Evolutionary conservation across 1,284 basidiomycete species (phyloP).

Genomic region (Melampsora americana): DNA sequence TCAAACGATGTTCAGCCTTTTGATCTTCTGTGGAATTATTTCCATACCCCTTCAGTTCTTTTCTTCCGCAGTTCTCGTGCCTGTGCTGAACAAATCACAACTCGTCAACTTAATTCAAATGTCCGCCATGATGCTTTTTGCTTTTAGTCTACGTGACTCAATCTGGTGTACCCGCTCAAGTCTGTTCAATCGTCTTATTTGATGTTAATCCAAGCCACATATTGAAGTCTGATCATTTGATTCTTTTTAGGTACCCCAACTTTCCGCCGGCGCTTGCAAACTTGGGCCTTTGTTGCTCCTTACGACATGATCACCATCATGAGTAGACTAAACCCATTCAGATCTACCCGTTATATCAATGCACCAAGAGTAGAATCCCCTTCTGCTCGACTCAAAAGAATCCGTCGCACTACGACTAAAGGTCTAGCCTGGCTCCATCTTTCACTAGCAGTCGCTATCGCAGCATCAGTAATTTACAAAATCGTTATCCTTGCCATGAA

Average conservation of each 20-base stretch:
- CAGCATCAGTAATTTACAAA: neutral
- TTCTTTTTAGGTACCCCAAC: neutral
- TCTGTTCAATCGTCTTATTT: neutral
- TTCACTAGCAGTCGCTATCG: neutral
- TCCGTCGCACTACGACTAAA: neutral
- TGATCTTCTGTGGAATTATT: neutral
- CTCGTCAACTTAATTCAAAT: neutral
- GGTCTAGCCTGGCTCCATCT: neutral
- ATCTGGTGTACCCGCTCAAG: constrained; percentile 6
- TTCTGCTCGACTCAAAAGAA: neutral
- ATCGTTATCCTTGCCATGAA: neutral
- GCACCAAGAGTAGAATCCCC: neutral
- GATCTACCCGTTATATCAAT: neutral
- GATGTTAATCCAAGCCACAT: neutral
- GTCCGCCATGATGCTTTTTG: neutral
- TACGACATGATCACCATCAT: neutral
- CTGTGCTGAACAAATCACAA: neutral
- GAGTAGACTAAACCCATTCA: neutral
- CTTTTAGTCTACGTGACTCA: constrained; percentile 1
- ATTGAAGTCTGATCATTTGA: too few species aligned
- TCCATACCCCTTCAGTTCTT: constrained; percentile 7
- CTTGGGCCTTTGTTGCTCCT: neutral
- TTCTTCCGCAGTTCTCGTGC: neutral
- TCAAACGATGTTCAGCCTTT: neutral
- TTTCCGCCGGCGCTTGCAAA: constrained; percentile 5